A percentile compares a stretch with the other conserved stretches of the same genome.
phyloP scores from a whole-genome alignment of 2,329 filamentous ascomycete genomes.

The Fusarium citri region DNA sequence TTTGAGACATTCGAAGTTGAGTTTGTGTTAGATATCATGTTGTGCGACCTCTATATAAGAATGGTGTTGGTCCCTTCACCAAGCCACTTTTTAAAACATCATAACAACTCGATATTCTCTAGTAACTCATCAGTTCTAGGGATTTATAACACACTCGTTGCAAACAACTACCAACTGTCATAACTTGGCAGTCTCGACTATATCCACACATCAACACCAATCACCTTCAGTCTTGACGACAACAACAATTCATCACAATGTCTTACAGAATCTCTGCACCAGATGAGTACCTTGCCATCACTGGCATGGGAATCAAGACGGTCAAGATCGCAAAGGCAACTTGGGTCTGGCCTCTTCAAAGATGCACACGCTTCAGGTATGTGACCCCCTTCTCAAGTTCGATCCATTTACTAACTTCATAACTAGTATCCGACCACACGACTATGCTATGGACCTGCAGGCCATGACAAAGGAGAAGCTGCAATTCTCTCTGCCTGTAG shows the following conservation, averaged over 20 bases:
- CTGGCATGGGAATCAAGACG: slow-evolving; percentile 79
- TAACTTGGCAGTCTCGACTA: neutral
- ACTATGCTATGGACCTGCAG: slow-evolving; percentile 84
- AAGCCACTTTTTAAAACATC: neutral
- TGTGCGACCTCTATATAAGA: slow-evolving; percentile 27
- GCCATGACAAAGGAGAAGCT: slow-evolving; percentile 93
- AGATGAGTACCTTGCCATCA: slow-evolving; percentile 89
- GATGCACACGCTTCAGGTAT: slow-evolving; percentile 64
- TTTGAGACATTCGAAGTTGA: neutral
- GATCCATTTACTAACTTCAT: slow-evolving; percentile 4
- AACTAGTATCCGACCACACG: slow-evolving; percentile 75
- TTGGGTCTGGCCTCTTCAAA: slow-evolving; percentile 78
- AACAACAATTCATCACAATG: slow-evolving; percentile 50
- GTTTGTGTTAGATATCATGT: neutral
- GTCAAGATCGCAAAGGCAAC: slow-evolving; percentile 84
- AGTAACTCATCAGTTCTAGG: slow-evolving; percentile 10
- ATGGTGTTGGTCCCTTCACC: neutral
- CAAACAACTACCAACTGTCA: neutral
- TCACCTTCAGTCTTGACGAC: neutral
- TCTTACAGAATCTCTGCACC: slow-evolving; percentile 77
- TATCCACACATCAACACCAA: neutral
- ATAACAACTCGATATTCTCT: slow-evolving; percentile 2
- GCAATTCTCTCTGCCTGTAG: slow-evolving; percentile 82
- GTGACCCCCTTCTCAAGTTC: neutral
- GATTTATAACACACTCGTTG: slow-evolving; percentile 19